A percentile compares a stretch with the other conserved stretches of the same genome.
These are phyloP conservation scores for Barnettozyma sucrosica DNA, from an alignment of 805 yeast species.

Conservation along the genomic window DNA sequence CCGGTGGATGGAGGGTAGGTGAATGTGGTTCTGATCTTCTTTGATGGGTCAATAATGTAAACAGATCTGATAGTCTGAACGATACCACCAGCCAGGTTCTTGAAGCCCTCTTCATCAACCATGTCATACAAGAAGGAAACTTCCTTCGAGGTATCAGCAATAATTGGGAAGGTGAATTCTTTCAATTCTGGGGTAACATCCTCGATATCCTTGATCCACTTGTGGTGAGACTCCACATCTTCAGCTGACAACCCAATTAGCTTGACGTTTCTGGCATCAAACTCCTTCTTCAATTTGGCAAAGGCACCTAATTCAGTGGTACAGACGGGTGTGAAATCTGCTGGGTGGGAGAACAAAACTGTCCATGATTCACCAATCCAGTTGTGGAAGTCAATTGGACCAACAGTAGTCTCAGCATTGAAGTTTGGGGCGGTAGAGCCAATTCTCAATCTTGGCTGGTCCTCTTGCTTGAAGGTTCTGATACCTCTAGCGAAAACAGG, in stretches of 20 bases:
- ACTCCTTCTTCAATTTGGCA: conserved; percentile 83
- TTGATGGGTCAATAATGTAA: conserved; percentile 83
- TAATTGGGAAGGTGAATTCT: conserved; percentile 80
- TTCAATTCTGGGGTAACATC: conserved; percentile 66
- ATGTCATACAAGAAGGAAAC: conserved; percentile 80
- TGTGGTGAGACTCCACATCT: conserved; percentile 68
- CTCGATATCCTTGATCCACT: conserved; percentile 89
- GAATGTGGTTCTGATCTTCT: conserved; percentile 80
- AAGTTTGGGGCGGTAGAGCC: conserved; percentile 88
- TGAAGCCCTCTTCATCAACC: conserved; percentile 82
- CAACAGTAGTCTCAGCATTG: conserved; percentile 74
- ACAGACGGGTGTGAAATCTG: conserved; percentile 95
- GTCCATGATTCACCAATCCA: conserved; percentile 84
- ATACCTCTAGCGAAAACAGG: conserved; percentile 28
- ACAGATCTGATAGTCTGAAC: conserved; percentile 90
- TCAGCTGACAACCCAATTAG: conserved; percentile 89
- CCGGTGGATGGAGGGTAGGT: conserved; percentile 93
- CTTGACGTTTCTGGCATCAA: conserved; percentile 77
- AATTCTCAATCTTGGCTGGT: conserved; percentile 64
- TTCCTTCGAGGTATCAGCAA: conserved; percentile 81
- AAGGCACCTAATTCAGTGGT: conserved; percentile 95
- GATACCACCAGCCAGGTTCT: conserved; percentile 64
- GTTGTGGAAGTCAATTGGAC: conserved; percentile 82
- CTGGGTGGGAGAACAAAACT: conserved; percentile 89
- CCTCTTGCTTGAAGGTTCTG: conserved; percentile 45